Evolutionary conservation across 2,329 filamentous ascomycete species (phyloP), one percentile per base, ranked within the genome.

Genomic region (Alternaria sp.): DNA sequence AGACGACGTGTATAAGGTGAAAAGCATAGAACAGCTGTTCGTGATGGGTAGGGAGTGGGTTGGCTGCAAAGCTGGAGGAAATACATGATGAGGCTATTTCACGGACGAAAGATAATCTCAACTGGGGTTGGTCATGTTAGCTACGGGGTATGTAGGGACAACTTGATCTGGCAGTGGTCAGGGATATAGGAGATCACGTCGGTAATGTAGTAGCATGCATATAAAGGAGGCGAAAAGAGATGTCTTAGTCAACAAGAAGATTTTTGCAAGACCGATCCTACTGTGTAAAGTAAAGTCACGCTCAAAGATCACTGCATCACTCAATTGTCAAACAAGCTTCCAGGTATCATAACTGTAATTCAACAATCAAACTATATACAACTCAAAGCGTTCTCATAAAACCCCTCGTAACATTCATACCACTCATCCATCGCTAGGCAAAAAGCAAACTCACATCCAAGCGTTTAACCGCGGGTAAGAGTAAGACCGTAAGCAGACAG

Each of bases 401-500:
- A 11, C 10, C 26, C 26, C 26, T 28, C 26, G 4, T 28, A 28
- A 28, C 26, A 28, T 41, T 41, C 37, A 41, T 41, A 41, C 37
- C 37, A 41, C n/a, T 20, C 12, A 20, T 23, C 44, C 44, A 47
- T 23, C 44, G 18, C 44, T 20, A 20, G 21, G 21, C 44, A 47
- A 23, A 18, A 20, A 47, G 18, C 44, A 23, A 20, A 21, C 21
- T 23, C 21, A 20, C 44, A 47, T 47, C 44, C 44, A 47, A 20
- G 21, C 44, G 44, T 23, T 57, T 67, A 73, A 68, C 71, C 69
- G 56, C 69, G 68, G 54, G 62, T 62, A 11, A 73, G 62, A 53
- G 71, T 68, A 49, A 78, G 71, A 70, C 73, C 68, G 71, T 81
- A 82, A 64, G 75, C 78, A 43, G 79, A 80, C 43, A 82, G 72